Conservation (phyloP, 2,329 filamentous ascomycete species). For the Dactylellina drechsleri region DNA sequence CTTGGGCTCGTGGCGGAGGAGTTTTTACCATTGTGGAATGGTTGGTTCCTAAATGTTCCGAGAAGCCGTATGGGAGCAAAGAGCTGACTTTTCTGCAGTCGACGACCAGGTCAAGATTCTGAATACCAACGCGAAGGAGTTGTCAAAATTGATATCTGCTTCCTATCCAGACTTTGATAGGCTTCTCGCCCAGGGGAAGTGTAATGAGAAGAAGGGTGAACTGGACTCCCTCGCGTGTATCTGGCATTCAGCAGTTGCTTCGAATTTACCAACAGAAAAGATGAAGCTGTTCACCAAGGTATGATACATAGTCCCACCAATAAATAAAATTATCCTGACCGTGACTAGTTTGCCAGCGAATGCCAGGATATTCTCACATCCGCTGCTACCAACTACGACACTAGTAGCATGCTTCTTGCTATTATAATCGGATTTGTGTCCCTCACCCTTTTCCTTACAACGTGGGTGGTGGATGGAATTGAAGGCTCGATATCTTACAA, state of each 20-base stretch:
- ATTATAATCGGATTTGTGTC: slow-evolving; percentile 62
- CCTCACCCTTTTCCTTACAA: slow-evolving; percentile 56
- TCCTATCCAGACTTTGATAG: slow-evolving; percentile 72
- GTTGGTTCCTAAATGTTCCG: slow-evolving; percentile 63
- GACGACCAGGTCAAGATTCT: slow-evolving; percentile 65
- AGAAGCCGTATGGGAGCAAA: slow-evolving; percentile 43
- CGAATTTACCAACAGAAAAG: slow-evolving; percentile 20
- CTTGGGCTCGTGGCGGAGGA: slow-evolving; percentile 84
- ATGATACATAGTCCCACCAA: background rate
- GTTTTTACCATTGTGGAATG: slow-evolving; percentile 80
- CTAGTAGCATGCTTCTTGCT: slow-evolving; percentile 69
- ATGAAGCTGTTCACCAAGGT: slow-evolving; percentile 41
- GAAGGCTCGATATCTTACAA: slow-evolving; percentile 30
- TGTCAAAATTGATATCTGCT: slow-evolving; percentile 78
- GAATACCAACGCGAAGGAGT: slow-evolving; percentile 80
- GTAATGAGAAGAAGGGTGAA: slow-evolving; percentile 58
- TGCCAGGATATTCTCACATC: slow-evolving; percentile 85
- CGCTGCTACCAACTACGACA: slow-evolving; percentile 91
- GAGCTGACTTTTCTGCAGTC: slow-evolving; percentile 36
- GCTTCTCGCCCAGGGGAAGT: slow-evolving; percentile 54
- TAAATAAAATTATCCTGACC: background rate
- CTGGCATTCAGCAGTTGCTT: slow-evolving; percentile 66
- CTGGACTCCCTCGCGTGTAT: slow-evolving; percentile 74
- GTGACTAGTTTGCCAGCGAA: slow-evolving; percentile 70
- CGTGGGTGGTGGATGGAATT: slow-evolving; percentile 35